Base-by-base conservation (phyloP, 192 early-diverging fungal genomes). In the Umbelopsis vinacea region DNA sequence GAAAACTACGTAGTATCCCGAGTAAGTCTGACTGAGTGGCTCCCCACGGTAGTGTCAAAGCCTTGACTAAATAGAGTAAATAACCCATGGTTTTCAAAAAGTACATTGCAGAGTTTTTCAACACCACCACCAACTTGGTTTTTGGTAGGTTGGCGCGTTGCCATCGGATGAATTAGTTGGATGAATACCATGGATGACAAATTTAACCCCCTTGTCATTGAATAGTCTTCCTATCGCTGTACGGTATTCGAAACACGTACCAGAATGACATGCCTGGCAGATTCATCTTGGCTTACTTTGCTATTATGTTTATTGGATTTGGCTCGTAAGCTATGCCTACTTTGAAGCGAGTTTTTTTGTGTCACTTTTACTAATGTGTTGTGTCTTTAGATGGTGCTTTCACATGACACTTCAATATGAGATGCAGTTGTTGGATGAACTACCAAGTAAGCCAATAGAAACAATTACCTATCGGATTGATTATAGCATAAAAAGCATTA, bases 91-190 rank as follows among this genome's bases (percentile, higher is more conserved):
- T 26, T 26, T n/a, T 37, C 26, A 66, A 79, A 66, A 79, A 80
- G 66, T 92, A 90, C 73, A 80, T 95, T 72, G 91, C 92, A 63
- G 94, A 95, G 81, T 92, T 89, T 69, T 90, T 90, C 80, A 95
- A 95, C 77, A 89, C 91, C 17, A 75, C 80, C 24, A 89, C 90
- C 23, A 95, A 95, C 74, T 60, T 91, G 29, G 82, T 77, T 57
- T 94, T 89, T 75, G 74, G 79, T 73, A 74, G 77, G 72, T 57
- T 24, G 14, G 17, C 47, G 17, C 15, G 5, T 54, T 24, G 24
- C 40, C 40, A 12, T n/a, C 11, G 54, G 35, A 35, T 37, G 2
- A 71, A 43, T 52, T 66, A 23, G 23, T 47, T 71, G 15, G n/a
- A n/a, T 38, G 35, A 33, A 23, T 38, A 11, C 15, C 33, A 63